Evolutionary conservation across 2,329 filamentous ascomycete genomes (phyloP).

Genomic region (Chrysoporthe austroafricana): DNA sequence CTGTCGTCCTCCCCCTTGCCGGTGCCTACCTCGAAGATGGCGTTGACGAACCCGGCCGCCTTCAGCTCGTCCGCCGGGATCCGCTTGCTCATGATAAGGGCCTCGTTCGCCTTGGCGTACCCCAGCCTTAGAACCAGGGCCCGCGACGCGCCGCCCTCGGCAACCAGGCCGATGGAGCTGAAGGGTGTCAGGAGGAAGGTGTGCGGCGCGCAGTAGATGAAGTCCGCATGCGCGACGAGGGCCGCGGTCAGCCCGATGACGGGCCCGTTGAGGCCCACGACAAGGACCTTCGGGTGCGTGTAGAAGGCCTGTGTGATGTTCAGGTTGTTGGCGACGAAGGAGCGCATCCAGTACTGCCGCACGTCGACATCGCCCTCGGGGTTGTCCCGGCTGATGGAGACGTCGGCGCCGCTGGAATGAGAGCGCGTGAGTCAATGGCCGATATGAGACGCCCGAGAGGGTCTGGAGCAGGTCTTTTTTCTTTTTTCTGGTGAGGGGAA

Average conservation of each 20-base stretch:
- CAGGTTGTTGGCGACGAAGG: constrained; percentile 84
- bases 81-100: constrained; percentile 84
- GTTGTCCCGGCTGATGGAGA: constrained; percentile 57
- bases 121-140: constrained; percentile 83
- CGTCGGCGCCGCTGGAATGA: constrained; percentile 73
- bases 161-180: constrained; percentile 83
- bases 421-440: constrained; percentile 20
- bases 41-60: constrained; percentile 81
- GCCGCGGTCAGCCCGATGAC: constrained; percentile 88
- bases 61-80: constrained; percentile 76
- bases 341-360: constrained; percentile 63
- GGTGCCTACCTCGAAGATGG: constrained; percentile 64
- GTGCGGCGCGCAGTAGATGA: constrained; percentile 83
- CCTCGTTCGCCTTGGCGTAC: constrained; percentile 83
- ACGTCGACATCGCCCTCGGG: constrained; percentile 43
- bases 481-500: neutral
- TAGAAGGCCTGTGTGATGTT: constrained; percentile 90
- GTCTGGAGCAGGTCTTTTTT: neutral
- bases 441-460: constrained; percentile 5
- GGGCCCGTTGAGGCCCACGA: constrained; percentile 90
- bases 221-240: constrained; percentile 82
- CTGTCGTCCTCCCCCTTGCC: constrained; percentile 64
- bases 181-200: constrained; percentile 91
- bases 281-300: constrained; percentile 89
- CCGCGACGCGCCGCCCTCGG: constrained; percentile 81